phyloP scores from a whole-genome alignment of 202 grass and related monocot genomes.

The Bolboschoenoplectus hybrid region DNA sequence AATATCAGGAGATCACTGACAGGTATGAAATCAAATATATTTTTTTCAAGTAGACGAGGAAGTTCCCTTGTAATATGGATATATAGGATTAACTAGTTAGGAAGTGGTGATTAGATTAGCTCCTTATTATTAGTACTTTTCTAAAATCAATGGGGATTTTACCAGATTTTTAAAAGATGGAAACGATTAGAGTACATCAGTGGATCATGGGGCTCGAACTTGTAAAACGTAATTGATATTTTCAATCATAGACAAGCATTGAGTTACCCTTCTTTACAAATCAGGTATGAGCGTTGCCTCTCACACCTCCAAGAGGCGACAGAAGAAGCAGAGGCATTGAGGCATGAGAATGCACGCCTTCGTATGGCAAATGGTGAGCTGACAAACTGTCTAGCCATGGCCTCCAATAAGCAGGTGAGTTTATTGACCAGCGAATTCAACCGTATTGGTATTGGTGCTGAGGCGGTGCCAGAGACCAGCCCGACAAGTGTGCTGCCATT shows the following conservation, averaged over 20 bases:
- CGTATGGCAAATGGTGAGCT: constrained; percentile 60
- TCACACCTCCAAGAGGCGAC: constrained; percentile 67
- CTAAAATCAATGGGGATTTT: constrained; percentile 1
- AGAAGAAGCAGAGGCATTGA: constrained; percentile 69
- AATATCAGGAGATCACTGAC: constrained; percentile 60
- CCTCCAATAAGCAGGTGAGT: constrained; percentile 39
- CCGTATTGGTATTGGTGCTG: constrained; percentile 37
- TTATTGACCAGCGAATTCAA: constrained; percentile 55
- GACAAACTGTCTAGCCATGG: constrained; percentile 40
- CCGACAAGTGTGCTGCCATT: constrained; percentile 40
- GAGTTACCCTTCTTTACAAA: background rate
- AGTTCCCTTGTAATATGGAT: background rate
- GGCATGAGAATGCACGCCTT: constrained; percentile 62
- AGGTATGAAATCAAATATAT: constrained; percentile 41
- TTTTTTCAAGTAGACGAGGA: background rate
- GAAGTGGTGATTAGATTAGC: background rate
- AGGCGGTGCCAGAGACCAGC: constrained; percentile 36
- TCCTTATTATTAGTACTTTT: background rate
- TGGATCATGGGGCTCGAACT: background rate
- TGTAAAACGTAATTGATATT: background rate
- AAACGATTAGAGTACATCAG: constrained; percentile 1
- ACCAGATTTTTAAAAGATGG: background rate
- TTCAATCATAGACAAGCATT: background rate
- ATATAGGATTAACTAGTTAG: constrained; percentile 3
- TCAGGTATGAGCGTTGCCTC: constrained; percentile 62